phyloP scores from a whole-genome alignment of 2,329 filamentous ascomycete genomes.

The Cephalotrichum gorgonifer region DNA sequence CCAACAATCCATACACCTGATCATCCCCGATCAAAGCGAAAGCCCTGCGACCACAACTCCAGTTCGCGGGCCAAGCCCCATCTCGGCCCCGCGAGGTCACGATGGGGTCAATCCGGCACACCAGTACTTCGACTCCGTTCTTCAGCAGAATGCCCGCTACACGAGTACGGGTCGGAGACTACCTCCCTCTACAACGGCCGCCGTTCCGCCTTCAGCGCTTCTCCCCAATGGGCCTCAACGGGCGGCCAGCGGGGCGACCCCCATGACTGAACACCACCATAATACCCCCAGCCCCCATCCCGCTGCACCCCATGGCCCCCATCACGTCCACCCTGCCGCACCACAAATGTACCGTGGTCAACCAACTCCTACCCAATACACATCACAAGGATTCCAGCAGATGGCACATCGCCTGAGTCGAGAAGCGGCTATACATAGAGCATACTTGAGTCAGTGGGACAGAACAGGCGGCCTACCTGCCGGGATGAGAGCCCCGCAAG shows the following conservation, averaged over 20 bases:
- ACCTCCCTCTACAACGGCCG: constrained; percentile 9
- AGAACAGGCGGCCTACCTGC: neutral
- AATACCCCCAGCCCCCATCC: no score
- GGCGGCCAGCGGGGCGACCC: neutral
- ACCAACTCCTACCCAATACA: neutral
- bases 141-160: constrained; percentile 3
- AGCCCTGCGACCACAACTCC: constrained; percentile 11
- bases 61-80: constrained; percentile 14
- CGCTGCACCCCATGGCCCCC: constrained; percentile 7
- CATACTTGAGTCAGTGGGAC: constrained; percentile 3
- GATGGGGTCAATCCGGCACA: constrained; percentile 11
- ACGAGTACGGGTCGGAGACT: neutral
- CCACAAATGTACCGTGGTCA: constrained; percentile 11
- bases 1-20: constrained; percentile 42
- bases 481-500: neutral
- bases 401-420: constrained; percentile 3
- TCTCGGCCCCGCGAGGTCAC: constrained; percentile 12
- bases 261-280: neutral
- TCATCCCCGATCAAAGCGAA: constrained; percentile 31
- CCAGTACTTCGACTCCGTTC: constrained; percentile 7
- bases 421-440: constrained; percentile 3
- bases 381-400: constrained; percentile 3
- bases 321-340: constrained; percentile 12
- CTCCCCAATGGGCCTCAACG: neutral
- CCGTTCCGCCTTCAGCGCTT: constrained; percentile 9